Conservation (phyloP, 2,329 filamentous ascomycete species). For the Claviceps sp. region DNA sequence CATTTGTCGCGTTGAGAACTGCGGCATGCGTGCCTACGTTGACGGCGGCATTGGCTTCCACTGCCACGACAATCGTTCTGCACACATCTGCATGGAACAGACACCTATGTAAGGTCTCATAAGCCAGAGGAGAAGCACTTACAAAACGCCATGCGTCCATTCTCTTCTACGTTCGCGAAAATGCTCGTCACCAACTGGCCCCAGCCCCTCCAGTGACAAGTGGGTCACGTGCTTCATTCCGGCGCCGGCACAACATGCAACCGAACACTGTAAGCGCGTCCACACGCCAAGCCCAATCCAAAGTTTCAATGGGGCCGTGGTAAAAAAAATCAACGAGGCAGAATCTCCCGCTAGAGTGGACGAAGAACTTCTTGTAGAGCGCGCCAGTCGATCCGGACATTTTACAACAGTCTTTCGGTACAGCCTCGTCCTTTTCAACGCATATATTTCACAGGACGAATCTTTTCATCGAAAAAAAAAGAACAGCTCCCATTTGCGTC, state of each 20-base stretch:
- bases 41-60: background rate
- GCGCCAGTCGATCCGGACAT: background rate
- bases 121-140: too few relatives aligned
- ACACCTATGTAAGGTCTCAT: background rate
- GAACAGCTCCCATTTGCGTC: too few relatives aligned
- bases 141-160: background rate
- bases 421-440: constrained; percentile 9
- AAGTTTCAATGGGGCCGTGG: constrained; percentile 17
- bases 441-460: too few relatives aligned
- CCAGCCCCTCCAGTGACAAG: background rate
- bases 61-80: background rate
- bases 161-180: background rate
- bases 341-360: constrained; percentile 10
- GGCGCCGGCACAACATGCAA: constrained; percentile 20
- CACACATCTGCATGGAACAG: background rate
- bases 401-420: background rate
- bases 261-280: constrained; percentile 16
- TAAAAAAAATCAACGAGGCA: constrained; percentile 18
- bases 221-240: constrained; percentile 7
- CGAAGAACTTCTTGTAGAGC: background rate
- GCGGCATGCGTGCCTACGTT: background rate
- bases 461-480: background rate
- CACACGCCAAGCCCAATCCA: constrained; percentile 14
- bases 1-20: constrained; percentile 7
- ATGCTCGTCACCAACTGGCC: background rate